Base-by-base conservation (phyloP, 129 eudicot species). In the Pittosporum tobira region DNA sequence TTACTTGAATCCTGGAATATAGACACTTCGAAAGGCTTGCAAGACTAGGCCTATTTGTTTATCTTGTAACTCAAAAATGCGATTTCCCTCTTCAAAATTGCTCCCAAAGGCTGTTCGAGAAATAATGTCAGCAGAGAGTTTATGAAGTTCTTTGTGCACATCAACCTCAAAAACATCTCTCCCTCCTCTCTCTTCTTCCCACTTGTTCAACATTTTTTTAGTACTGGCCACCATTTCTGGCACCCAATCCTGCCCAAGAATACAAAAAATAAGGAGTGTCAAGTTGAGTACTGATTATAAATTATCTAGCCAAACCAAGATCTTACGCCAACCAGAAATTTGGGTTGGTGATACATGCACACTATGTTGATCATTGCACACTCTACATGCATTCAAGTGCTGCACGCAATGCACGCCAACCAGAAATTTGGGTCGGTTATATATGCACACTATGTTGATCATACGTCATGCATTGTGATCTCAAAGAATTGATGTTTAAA, bases 31-130 rank as follows among this genome's bases (percentile, higher is more conserved):
- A 1, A 79, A 5, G 48, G 95, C 83, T 62, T 77, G 74, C 57
- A 87, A 73, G 20, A 77, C 86, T 7, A 82, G 84, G 67, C 62
- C 48, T 6, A 42, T 68, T 79, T 85, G 97, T 31, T 65, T 88
- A 70, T 85, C 88, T 76, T 85, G 95, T 40, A 85, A 72, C 51
- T 82, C 79, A 43, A 89, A 85, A 25, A 89, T 85, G 11, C 67
- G 84, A 24, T 77, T 85, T 34, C 97, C 97, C 64, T 85, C 84
- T 6, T 69, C 75, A 52, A 74, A 85, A 60, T 73, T 79, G 75
- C 97, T 89, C 29, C 97, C 97, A 5, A 89, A 89, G 30, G 93
- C 95, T 3, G 93, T 89, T 21, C 80, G 60, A 4, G 97, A 89
- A 62, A 89, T 85, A 34, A 89, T 71, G 55, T 89, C 95, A 1